These are phyloP conservation scores for Adansonia madagascariensis DNA, from an alignment of 441 rosid genomes.

Conservation along the genomic window DNA sequence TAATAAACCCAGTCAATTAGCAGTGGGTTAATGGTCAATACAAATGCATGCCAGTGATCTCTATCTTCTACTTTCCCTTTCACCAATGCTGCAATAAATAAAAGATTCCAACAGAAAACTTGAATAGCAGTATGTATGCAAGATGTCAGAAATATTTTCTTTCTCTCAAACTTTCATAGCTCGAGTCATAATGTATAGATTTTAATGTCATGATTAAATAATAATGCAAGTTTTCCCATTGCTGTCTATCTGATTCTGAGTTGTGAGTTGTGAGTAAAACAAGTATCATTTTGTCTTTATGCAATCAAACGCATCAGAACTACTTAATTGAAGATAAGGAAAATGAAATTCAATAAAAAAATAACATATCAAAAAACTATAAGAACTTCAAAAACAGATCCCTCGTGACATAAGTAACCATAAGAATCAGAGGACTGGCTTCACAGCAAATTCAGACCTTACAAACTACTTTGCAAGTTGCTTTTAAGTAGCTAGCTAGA, in stretches of 20 bases:
- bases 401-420: not conserved
- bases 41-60: not conserved
- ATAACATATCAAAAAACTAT: not conserved
- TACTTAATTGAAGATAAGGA: not conserved
- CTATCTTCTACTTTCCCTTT: not conserved
- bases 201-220: not conserved
- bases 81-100: not conserved
- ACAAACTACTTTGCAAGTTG: not conserved
- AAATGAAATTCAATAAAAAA: not conserved
- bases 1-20: not conserved
- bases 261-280: not conserved
- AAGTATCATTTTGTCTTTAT: not conserved
- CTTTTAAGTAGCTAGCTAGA: not conserved
- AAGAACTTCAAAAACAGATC: constrained; percentile 10
- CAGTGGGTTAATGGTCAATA: not conserved
- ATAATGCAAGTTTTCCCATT: not conserved
- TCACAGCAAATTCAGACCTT: not conserved
- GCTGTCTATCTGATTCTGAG: not conserved
- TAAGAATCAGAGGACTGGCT: not conserved
- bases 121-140: not conserved
- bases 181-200: not conserved
- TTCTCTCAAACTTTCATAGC: not conserved
- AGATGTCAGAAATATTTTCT: not conserved
- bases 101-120: not conserved
- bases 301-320: not conserved